phyloP scores from a whole-genome alignment of 2,329 filamentous ascomycete species.

The Coniochaeta prunicola region DNA sequence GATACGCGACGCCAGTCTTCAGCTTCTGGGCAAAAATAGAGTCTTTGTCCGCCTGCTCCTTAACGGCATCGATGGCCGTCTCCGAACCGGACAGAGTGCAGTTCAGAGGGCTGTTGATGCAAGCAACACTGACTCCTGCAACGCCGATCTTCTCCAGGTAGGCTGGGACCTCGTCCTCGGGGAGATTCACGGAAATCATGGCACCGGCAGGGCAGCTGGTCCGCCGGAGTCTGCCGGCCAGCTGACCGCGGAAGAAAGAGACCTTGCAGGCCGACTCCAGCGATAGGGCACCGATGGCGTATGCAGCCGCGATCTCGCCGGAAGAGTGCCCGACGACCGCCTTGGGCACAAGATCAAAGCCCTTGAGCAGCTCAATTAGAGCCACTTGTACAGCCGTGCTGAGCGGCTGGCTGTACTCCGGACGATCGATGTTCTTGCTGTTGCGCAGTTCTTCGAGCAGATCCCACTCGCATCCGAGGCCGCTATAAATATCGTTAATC shows the following conservation, averaged over 20 bases:
- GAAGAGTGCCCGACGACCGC: slow-evolving; percentile 7
- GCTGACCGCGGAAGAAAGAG: slow-evolving; percentile 23
- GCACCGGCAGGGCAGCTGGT: slow-evolving; percentile 9
- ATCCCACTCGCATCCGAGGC: neutral
- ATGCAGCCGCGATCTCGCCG: slow-evolving; percentile 27
- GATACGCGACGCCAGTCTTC: slow-evolving; percentile 20
- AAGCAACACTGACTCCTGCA: slow-evolving; percentile 15
- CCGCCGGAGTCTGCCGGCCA: slow-evolving; percentile 15
- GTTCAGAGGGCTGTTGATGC: slow-evolving; percentile 23
- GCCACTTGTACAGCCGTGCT: slow-evolving; percentile 6
- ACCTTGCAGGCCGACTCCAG: slow-evolving; percentile 21
- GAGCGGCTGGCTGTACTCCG: slow-evolving; percentile 5
- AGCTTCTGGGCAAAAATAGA: slow-evolving; percentile 22
- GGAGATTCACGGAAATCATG: slow-evolving; percentile 23
- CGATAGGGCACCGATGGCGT: slow-evolving; percentile 18
- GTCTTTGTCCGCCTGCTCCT: slow-evolving; percentile 14
- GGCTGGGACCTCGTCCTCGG: slow-evolving; percentile 11
- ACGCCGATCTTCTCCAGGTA: slow-evolving; percentile 15
- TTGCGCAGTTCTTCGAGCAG: neutral
- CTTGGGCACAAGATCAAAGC: slow-evolving; percentile 3
- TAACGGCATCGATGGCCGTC: slow-evolving; percentile 15
- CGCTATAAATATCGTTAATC: neutral
- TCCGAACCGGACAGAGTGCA: slow-evolving; percentile 20
- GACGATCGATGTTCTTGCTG: neutral
- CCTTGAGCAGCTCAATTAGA: slow-evolving; percentile 1